Conservation (phyloP, 805 yeast genomes). For the Myxozyma neglecta region DNA sequence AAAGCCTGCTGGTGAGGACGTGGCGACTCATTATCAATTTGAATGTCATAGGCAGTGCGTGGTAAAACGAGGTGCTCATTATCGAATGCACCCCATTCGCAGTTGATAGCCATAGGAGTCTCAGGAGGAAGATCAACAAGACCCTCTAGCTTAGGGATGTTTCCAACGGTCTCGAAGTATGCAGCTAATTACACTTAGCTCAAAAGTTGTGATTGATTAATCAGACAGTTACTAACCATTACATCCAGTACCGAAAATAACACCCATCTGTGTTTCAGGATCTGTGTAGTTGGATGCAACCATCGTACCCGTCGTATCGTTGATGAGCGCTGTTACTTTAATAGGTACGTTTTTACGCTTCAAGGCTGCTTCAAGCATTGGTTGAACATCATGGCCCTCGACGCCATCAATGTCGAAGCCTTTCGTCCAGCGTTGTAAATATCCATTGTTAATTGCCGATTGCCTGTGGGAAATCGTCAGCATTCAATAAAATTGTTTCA, state of each 20-base stretch:
- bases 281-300: slow-evolving; percentile 94
- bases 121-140: slow-evolving; percentile 61
- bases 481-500: neutral
- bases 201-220: neutral
- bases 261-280: slow-evolving; percentile 86
- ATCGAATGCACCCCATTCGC: slow-evolving; percentile 98
- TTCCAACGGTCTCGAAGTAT: slow-evolving; percentile 72
- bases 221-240: slow-evolving; percentile 66
- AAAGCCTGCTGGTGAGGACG: slow-evolving; percentile 95
- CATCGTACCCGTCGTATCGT: slow-evolving; percentile 95
- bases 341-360: slow-evolving; percentile 68
- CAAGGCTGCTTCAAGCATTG: slow-evolving; percentile 79
- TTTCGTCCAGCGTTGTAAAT: slow-evolving; percentile 94
- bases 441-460: slow-evolving; percentile 76
- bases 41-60: slow-evolving; percentile 81
- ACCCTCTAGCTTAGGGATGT: slow-evolving; percentile 81
- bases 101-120: slow-evolving; percentile 90
- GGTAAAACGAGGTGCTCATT: slow-evolving; percentile 83
- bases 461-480: slow-evolving; percentile 45
- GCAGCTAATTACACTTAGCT: slow-evolving; percentile 15
- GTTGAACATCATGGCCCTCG: slow-evolving; percentile 92
- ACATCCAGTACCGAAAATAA: slow-evolving; percentile 96
- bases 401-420: slow-evolving; percentile 93
- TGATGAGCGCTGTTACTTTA: slow-evolving; percentile 85
- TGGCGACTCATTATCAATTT: slow-evolving; percentile 82